Evolutionary conservation across 2,329 filamentous ascomycete genomes (phyloP), one percentile per base, ranked within the genome.

Genomic region (Aureobasidium sp.): DNA sequence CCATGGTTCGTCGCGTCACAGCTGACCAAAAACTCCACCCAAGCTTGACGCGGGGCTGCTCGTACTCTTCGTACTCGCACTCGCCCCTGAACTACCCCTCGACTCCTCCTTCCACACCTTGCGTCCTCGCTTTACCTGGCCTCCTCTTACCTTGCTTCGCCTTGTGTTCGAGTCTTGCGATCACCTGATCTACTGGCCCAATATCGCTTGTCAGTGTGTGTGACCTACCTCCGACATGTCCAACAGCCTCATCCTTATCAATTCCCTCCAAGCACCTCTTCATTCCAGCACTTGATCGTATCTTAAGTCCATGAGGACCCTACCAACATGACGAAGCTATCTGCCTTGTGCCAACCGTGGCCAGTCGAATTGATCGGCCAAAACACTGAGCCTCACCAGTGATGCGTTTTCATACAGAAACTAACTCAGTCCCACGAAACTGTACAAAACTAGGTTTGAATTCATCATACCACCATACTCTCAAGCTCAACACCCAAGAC

Each of bases 1-100:
- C 42, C 31, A 59, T 49, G 42, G 44, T 4, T 34, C 15, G 14
- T 17, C 57, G 22, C 45, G 57, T 60, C 57, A 60, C 57, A 31
- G 36, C 44, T 53, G 49, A 41, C 49, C 49, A 39, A 14, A n/a
- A 34, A 17, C 48, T 48, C 22, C 42, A 45, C 42, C 22, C 15
- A 52, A 52, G 44, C 44, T 61, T 52, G 37, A 36, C 20, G n/a
- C 41, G 53, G 53, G 20, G 53, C 41, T 17, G 2, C 41, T 34
- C 31, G 31, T 25, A 6, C 45, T 48, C 45, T 14, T 27, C 12
- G 20, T 5, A 29, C 27, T 11, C 27, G 25, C 41, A 20, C 29
- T 45, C 36, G 31, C 11, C 17, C 31, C 31, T 34, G 31, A 34
- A 34, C 9, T 3, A 34, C 31, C 31, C 14, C 53, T 36, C 27